Evolutionary conservation across 768 basidiomycete species (phyloP).

Genomic region (Mycena epipterygia): DNA sequence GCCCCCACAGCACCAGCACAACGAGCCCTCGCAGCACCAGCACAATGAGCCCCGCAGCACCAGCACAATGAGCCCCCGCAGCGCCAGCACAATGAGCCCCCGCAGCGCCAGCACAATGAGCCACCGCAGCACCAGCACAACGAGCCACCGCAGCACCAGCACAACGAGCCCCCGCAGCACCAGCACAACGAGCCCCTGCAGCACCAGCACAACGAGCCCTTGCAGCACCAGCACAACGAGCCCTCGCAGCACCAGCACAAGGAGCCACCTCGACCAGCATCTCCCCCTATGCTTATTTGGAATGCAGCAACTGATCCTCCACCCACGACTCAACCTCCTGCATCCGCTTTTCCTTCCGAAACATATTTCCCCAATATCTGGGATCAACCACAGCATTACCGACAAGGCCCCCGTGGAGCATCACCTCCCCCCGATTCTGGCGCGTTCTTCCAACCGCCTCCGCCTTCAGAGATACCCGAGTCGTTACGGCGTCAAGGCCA

Average conservation of each 20-base stretch:
- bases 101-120: conserved; percentile 42
- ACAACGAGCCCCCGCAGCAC: conserved; percentile 42
- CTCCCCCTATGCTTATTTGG: conserved; percentile 81
- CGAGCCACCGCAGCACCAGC: neutral
- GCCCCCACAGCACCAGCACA: conserved; percentile 34
- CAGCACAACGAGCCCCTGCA: conserved; percentile 37
- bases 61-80: too few species aligned
- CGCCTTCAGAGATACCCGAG: conserved; percentile 74
- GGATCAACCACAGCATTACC: conserved; percentile 72
- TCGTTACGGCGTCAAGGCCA: conserved; percentile 78
- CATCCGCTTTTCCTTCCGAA: conserved; percentile 75
- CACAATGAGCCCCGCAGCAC: neutral
- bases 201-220: conserved; percentile 20
- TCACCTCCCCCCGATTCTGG: conserved; percentile 57
- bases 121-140: conserved; percentile 40
- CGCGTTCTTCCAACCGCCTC: conserved; percentile 73
- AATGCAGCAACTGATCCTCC: conserved; percentile 87
- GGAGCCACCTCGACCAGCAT: conserved; percentile 60
- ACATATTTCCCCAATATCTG: conserved; percentile 90
- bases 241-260: conserved; percentile 34
- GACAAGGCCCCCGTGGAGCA: conserved; percentile 44
- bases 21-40: neutral
- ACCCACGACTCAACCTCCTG: conserved; percentile 69
- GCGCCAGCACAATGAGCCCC: too few species aligned
- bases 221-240: neutral